Evolutionary conservation across 148 eudicot genomes (phyloP).

Genomic region (Nepenthes gracilis): DNA sequence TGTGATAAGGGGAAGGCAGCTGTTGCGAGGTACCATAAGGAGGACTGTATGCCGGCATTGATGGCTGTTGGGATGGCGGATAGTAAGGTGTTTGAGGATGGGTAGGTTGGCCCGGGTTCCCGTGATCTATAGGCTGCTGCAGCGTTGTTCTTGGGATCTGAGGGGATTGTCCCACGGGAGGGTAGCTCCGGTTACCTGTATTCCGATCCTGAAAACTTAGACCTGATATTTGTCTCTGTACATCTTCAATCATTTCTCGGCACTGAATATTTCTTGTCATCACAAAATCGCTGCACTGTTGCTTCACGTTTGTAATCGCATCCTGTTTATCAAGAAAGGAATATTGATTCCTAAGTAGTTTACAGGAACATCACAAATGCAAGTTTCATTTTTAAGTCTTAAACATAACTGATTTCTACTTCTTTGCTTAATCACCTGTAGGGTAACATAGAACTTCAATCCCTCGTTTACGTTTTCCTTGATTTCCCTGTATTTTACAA

Average conservation of each 20-base stretch:
- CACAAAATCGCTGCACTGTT: slow-evolving; percentile 86
- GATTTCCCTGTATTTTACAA: slow-evolving; percentile 79
- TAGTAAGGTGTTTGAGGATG: slow-evolving; percentile 40
- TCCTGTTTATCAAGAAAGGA: slow-evolving; percentile 37
- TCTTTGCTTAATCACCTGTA: slow-evolving; percentile 40
- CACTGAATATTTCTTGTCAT: slow-evolving; percentile 96
- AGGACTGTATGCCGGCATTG: slow-evolving; percentile 25
- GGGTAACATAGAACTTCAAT: slow-evolving; percentile 89
- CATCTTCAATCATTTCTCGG: slow-evolving; percentile 89
- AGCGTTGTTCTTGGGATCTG: slow-evolving; percentile 46
- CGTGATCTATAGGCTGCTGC: slow-evolving; percentile 32
- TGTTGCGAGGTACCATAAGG: slow-evolving; percentile 34
- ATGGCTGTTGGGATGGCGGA: slow-evolving; percentile 48
- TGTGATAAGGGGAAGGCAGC: slow-evolving; percentile 35
- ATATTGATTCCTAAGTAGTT: not conserved
- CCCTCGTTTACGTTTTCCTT: slow-evolving; percentile 95
- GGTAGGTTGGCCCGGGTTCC: slow-evolving; percentile 23
- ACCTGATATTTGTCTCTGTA: slow-evolving; percentile 72
- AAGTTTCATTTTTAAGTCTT: too few species aligned
- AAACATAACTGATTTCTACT: too few species aligned
- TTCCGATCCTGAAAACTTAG: slow-evolving; percentile 79
- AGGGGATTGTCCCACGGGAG: slow-evolving; percentile 42
- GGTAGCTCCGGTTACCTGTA: slow-evolving; percentile 42
- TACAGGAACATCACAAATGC: not conserved
- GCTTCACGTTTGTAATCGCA: slow-evolving; percentile 80